A percentile compares a stretch with the other conserved stretches of the same genome.
Conservation (phyloP, 352 stramenopile genomes). For the Pythium folliculosum region DNA sequence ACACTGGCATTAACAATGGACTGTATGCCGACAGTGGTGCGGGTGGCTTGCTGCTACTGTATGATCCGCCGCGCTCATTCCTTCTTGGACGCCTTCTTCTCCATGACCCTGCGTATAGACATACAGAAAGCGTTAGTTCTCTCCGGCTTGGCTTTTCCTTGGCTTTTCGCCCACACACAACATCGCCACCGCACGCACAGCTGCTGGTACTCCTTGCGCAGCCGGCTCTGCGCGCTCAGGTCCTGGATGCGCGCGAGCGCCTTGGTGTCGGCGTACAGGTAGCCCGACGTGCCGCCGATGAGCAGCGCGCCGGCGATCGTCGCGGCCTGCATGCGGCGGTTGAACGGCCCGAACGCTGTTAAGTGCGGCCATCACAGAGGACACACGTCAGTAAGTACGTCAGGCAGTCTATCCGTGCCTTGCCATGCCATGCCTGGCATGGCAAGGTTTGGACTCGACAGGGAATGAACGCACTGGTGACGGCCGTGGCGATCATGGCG, state of each 20-base stretch:
- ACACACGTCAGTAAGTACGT: neutral
- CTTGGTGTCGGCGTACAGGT: conserved; percentile 73
- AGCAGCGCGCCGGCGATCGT: conserved; percentile 57
- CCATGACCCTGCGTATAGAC: conserved; percentile 59
- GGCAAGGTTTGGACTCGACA: too few species aligned
- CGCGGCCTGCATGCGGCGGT: conserved; percentile 56
- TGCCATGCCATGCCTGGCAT: too few species aligned
- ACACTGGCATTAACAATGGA: too few species aligned
- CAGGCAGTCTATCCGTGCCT: neutral
- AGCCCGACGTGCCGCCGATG: conserved; percentile 62
- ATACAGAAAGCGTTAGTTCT: neutral
- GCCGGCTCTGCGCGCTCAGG: conserved; percentile 68
- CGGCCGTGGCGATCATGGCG: conserved; percentile 42
- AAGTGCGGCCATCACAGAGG: neutral
- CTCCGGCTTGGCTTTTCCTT: too few species aligned
- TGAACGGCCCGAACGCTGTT: conserved; percentile 67
- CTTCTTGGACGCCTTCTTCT: conserved; percentile 66
- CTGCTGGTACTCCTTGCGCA: conserved; percentile 84
- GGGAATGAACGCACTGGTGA: conserved; percentile 49
- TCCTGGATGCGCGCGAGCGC: conserved; percentile 73
- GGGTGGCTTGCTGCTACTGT: too few species aligned
- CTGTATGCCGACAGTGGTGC: too few species aligned
- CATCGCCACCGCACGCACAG: conserved; percentile 51
- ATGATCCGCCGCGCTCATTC: neutral
- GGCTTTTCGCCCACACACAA: too few species aligned